Evolutionary conservation across 352 stramenopile species (phyloP), one percentile per base, ranked within the genome.

Genomic region (Phytophthora macrochlamydospora): DNA sequence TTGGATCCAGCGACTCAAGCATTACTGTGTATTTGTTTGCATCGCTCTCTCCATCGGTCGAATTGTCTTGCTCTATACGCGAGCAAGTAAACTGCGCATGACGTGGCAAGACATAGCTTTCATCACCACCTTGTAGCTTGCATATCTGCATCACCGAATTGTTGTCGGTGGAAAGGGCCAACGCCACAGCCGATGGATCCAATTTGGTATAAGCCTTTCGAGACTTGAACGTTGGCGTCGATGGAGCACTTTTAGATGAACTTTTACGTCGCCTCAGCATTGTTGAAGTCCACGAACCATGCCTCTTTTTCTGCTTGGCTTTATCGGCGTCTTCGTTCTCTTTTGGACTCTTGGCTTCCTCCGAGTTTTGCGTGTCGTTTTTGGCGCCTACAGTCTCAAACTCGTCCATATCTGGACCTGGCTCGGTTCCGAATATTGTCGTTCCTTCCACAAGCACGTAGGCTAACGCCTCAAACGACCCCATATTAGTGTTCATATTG

Each of bases 401-500:
- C 35, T 71, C 59, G 9, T 18, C 53, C 52, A 63, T 59, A 9
- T 67, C 59, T 1, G 54, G 45, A 14, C 58, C 12, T 11, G 63
- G 60, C 7, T 82, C 64, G n/a, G 66, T 76, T 8, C 78, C 79
- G 46, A 90, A 82, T 7, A 89, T 50, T 0, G 75, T 89, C 6
- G 61, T 56, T 0, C 81, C 79, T 32, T 86, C 74, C 1, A 65
- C 59, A 3, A 90, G 63, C n/a, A 71, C 60, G 48, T 83, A 84
- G 8, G 75, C 79, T 3, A 90, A 44, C 1, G 67, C 74, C 43
- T 84, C 61, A 4, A 67, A 62, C 9, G 66, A 45, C 0, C 54
- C 49, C 11, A 85, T 46, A 9, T 74, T 73, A 46, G 60, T 63
- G 18, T 71, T 73, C 9, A 83, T 49, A 44, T 85, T 85, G 5